Evolutionary conservation across 768 basidiomycete genomes (phyloP), one percentile per base, ranked within the genome.

Genomic region (Dacryopinax primogenitus): DNA sequence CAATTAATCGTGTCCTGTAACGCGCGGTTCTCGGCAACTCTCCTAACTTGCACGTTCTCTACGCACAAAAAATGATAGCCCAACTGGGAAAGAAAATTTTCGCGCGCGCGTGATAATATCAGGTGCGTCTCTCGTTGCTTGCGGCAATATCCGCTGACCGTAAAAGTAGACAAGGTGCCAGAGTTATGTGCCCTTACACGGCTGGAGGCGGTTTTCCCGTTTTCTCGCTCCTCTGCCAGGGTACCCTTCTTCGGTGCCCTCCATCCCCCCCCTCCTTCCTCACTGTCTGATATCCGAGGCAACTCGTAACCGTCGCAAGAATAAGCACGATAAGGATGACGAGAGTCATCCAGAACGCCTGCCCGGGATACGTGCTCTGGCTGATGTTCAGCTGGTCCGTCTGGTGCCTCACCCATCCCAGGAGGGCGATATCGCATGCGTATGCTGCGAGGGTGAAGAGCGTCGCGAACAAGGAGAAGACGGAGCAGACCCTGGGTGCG

Each of bases 341-440:
- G 69, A 90, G 83, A 1, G 86, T 88, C 73, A 90, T 72, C 88
- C 88, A 90, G 73, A 89, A 88, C 7, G 81, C 89, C 67, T 84
- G 83, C 4, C 79, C 86, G 21, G 86, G 79, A 65, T 77, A 76
- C 12, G 87, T 86, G 45, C 72, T 76, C 1, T 76, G 74, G n/a
- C 70, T 68, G 26, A 80, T 72, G 64, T 77, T 74, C 11, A 90
- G 77, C 64, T 82, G 78, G 45, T 74, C 74, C 69, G 87, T 78
- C 68, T 84, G 77, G 63, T 85, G 78, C 71, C 81, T 83, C 63
- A 85, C 79, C 65, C 79, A 83, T 1, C 77, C 84, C 70, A 77
- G 86, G 33, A 92, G 81, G 15, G 87, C 86, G 66, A 90, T 85
- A 73, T 92, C 88, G 72, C 87, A 83, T 39, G 82, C 81, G 71